These are phyloP conservation scores for Drechslerella dactyloides DNA, from an alignment of 2,329 filamentous ascomycete species.

Conservation along the genomic window DNA sequence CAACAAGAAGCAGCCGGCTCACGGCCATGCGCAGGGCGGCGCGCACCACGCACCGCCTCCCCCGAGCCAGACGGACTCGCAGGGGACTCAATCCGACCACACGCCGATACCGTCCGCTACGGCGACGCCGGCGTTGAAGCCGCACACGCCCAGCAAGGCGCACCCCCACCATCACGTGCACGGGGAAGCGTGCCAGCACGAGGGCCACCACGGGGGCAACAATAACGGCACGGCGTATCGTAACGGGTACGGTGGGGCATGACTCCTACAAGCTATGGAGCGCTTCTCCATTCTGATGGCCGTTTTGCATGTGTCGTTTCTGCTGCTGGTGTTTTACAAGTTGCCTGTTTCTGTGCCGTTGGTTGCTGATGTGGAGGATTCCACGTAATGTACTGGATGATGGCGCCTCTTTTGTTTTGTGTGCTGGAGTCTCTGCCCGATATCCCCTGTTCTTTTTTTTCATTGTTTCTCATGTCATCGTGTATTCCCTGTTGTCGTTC, in stretches of 20 bases:
- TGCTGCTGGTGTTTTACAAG: constrained; percentile 38
- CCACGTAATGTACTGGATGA: constrained; percentile 29
- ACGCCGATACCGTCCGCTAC: constrained; percentile 53
- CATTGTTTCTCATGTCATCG: too few relatives aligned
- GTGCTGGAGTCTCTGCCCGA: not conserved
- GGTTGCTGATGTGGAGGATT: constrained; percentile 14
- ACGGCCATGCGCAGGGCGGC: constrained; percentile 58
- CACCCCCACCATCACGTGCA: constrained; percentile 51
- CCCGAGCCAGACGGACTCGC: constrained; percentile 54
- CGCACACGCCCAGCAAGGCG: constrained; percentile 52
- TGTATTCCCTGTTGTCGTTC: too few relatives aligned
- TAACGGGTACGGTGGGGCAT: constrained; percentile 33
- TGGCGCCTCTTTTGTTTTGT: constrained; percentile 1
- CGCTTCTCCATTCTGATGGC: constrained; percentile 30
- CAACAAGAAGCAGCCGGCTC: constrained; percentile 55
- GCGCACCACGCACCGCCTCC: constrained; percentile 52
- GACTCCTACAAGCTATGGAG: constrained; percentile 28
- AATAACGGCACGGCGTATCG: constrained; percentile 33
- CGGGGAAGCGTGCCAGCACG: constrained; percentile 47
- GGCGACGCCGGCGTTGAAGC: constrained; percentile 53
- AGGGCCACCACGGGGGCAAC: constrained; percentile 27
- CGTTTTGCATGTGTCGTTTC: constrained; percentile 29
- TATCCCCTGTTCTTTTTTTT: constrained; percentile 2
- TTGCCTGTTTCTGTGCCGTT: constrained; percentile 30
- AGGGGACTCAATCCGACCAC: constrained; percentile 54